Conservation (phyloP, 257 asterid species). For the Penstemon barbatus region DNA sequence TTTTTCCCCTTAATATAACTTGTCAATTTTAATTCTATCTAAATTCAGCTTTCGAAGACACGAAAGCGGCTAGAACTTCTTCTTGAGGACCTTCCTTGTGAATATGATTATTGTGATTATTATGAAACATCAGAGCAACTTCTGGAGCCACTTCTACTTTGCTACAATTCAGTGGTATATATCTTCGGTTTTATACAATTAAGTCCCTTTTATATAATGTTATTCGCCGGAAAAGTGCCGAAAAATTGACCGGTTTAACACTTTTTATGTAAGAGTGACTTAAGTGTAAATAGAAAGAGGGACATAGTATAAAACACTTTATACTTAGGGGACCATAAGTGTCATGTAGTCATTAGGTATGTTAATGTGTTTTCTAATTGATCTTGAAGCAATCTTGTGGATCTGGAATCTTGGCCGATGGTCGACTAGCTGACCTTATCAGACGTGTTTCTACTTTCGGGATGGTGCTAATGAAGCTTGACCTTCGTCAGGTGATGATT, state of each 20-base stretch:
- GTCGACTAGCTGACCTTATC: slow-evolving; percentile 83
- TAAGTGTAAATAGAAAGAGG: no score
- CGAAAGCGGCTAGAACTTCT: slow-evolving; percentile 83
- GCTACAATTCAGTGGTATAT: slow-evolving; percentile 90
- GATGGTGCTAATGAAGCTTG: slow-evolving; percentile 94
- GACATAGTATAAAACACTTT: no score
- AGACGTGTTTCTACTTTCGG: slow-evolving; percentile 91
- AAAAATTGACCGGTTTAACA: no score
- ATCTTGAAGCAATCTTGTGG: slow-evolving; percentile 80
- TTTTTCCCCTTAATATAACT: slow-evolving; percentile 1
- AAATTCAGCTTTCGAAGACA: slow-evolving; percentile 76
- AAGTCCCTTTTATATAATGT: no score
- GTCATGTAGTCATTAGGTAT: neutral
- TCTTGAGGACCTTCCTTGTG: slow-evolving; percentile 94
- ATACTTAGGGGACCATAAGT: no score
- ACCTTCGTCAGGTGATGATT: slow-evolving; percentile 89
- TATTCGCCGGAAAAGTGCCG: no score
- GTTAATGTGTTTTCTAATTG: slow-evolving; percentile 19
- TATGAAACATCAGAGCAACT: slow-evolving; percentile 89
- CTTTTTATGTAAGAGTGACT: no score
- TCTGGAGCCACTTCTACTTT: slow-evolving; percentile 77
- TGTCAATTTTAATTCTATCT: slow-evolving; percentile 6
- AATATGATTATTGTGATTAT: slow-evolving; percentile 70
- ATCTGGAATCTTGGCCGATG: slow-evolving; percentile 90
- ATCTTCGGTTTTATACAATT: slow-evolving; percentile 2